Percentiles rank a stretch among this genome's conserved stretches.
Evolutionary conservation across 106 monocot genomes (phyloP).

Genomic region (Platanthera guangdongensis): DNA sequence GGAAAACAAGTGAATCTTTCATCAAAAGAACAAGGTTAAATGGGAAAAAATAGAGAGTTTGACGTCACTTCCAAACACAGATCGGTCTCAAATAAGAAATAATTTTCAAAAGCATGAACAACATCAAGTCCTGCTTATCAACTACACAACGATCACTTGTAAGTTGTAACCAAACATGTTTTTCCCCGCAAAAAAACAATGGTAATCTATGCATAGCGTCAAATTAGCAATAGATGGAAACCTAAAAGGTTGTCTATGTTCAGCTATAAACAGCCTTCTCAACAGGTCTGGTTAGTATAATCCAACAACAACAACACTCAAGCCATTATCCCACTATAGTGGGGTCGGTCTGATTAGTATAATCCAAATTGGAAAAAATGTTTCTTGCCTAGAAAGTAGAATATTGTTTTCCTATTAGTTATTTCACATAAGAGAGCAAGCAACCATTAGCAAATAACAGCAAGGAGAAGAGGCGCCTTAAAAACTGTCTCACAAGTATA

Average conservation of each 20-base stretch:
- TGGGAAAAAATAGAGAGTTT: background rate
- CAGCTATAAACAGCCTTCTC: background rate
- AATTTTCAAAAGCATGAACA: background rate
- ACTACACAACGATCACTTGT: background rate
- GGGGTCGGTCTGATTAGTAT: too few species aligned
- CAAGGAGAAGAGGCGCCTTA: background rate
- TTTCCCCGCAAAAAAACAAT: background rate
- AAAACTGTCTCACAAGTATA: background rate
- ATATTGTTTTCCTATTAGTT: too few species aligned
- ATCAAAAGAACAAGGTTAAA: background rate
- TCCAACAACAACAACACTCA: too few species aligned
- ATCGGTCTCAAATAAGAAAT: background rate
- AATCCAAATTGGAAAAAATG: too few species aligned
- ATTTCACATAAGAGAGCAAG: background rate
- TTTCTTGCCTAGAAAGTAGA: too few species aligned
- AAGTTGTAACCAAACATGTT: background rate
- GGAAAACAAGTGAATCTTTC: background rate
- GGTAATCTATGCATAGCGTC: background rate
- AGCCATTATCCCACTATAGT: too few species aligned
- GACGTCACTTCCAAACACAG: background rate
- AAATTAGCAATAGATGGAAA: background rate
- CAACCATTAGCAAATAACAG: background rate
- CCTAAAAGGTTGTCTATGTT: background rate
- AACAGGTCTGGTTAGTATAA: too few species aligned
- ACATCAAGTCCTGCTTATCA: background rate